Evolutionary conservation across 2,329 filamentous ascomycete genomes (phyloP).

Genomic region (Cladosporium sp.): DNA sequence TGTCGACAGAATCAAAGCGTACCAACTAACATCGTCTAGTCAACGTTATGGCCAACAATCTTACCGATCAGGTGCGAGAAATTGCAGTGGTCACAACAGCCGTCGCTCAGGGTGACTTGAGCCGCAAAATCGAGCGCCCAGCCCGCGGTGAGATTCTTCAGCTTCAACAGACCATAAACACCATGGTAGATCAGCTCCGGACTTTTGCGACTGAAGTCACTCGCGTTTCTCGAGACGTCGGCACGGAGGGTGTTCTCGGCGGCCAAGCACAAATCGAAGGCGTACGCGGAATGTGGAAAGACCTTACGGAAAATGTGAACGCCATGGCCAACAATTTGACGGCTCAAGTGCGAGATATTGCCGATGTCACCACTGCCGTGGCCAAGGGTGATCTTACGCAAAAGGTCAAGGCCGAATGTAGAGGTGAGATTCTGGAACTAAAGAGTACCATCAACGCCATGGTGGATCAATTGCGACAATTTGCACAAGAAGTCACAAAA

Average conservation of each 20-base stretch:
- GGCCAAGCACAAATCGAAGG: slow-evolving; percentile 65
- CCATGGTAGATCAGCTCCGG: slow-evolving; percentile 66
- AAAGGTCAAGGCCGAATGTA: slow-evolving; percentile 54
- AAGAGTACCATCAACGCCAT: slow-evolving; percentile 56
- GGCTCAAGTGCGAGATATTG: slow-evolving; percentile 55
- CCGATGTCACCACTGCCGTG: slow-evolving; percentile 54
- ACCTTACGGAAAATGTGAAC: slow-evolving; percentile 59
- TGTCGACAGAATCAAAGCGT: not conserved
- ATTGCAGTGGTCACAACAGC: slow-evolving; percentile 96
- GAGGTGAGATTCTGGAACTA: slow-evolving; percentile 53
- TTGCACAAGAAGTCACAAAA: slow-evolving; percentile 55
- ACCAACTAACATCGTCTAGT: slow-evolving; percentile 52
- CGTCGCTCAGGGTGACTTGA: slow-evolving; percentile 89
- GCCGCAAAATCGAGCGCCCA: slow-evolving; percentile 92
- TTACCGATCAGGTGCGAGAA: slow-evolving; percentile 95
- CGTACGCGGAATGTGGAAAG: slow-evolving; percentile 67
- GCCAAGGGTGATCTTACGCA: slow-evolving; percentile 53
- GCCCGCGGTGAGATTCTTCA: slow-evolving; percentile 92
- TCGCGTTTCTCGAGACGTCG: slow-evolving; percentile 64
- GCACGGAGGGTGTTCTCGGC: slow-evolving; percentile 63
- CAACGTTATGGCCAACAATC: slow-evolving; percentile 97
- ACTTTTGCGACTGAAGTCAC: slow-evolving; percentile 66
- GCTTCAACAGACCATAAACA: slow-evolving; percentile 83
- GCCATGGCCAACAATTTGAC: slow-evolving; percentile 56
- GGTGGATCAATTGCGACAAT: slow-evolving; percentile 55